Evolutionary conservation across 495 filamentous ascomycete genomes (phyloP), one percentile per base, ranked within the genome.

Genomic region (Podospora comata): DNA sequence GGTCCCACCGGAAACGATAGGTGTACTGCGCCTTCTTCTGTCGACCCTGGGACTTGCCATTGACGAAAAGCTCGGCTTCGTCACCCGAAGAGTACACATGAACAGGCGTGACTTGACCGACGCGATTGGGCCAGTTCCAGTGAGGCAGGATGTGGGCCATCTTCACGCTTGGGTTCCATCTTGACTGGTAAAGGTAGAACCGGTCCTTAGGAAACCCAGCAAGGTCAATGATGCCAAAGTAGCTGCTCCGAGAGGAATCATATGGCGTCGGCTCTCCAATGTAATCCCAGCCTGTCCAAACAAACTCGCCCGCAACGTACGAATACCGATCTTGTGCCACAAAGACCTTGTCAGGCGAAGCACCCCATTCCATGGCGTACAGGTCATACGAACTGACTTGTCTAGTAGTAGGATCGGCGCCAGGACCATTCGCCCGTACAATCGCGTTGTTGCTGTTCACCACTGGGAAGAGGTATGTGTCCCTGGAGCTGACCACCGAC

Each of bases 231-330:
- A 84, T 83, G 0, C 82, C 81, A 34, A 81, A 83, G 34, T 84
- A 84, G 4, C 78, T 81, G 65, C 81, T 84, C 3, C 82, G 78
- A 1, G 80, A 71, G 4, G 67, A 66, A 66, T 79, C 72, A 66
- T 76, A 82, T 2, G 82, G 83, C 16, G 80, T 80, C 0, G 83
- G 82, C 73, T 85, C 83, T 30, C 83, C 82, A 11, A 84, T 68
- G 62, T 85, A 85, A 64, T 85, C 83, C 72, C 74, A 84, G 0
- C 83, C 83, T 0, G 79, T 80, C 83, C 82, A 85, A 0, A 85
- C 83, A 65, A 82, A 85, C 73, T 83, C 83, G 7, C 83, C 82
- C 2, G 75, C 78, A 16, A 78, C 81, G 59, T 76, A 85, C n/a
- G 75, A 57, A 72, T 79, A 71, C 19, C 72, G 70, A 54, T 85